These are phyloP conservation scores for Aspergillus alliaceus DNA, from an alignment of 2,329 filamentous ascomycete species.

Conservation along the genomic window DNA sequence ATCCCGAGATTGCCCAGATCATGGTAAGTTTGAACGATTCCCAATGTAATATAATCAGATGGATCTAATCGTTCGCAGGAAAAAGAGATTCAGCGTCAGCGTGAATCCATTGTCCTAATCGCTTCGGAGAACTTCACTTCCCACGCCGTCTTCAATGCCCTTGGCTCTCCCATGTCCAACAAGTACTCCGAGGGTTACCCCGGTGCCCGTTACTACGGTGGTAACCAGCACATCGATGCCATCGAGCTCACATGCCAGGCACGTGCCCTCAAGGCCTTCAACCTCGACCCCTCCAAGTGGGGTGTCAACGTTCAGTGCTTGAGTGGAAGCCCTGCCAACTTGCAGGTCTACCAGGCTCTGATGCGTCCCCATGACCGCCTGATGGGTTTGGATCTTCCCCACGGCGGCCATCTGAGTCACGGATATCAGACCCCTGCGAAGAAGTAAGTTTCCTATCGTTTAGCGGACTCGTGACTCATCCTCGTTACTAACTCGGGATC, in stretches of 20 bases:
- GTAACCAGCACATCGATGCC: slow-evolving; percentile 97
- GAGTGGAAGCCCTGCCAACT: slow-evolving; percentile 89
- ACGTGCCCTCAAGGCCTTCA: slow-evolving; percentile 88
- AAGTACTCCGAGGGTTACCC: slow-evolving; percentile 99
- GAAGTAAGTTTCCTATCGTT: slow-evolving; percentile 57
- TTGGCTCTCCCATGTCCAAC: slow-evolving; percentile 94
- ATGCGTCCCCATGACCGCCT: slow-evolving; percentile 90
- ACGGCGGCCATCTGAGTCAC: slow-evolving; percentile 93
- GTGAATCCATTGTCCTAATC: slow-evolving; percentile 97
- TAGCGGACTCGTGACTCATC: background rate
- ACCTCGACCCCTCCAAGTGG: slow-evolving; percentile 84
- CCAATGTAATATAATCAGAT: background rate
- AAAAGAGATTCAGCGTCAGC: slow-evolving; percentile 92
- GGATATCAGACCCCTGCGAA: slow-evolving; percentile 93
- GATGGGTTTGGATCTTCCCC: slow-evolving; percentile 95
- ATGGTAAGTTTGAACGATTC: slow-evolving; percentile 66
- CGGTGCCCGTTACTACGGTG: slow-evolving; percentile 97
- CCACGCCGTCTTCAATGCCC: slow-evolving; percentile 93
- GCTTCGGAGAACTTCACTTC: slow-evolving; percentile 99
- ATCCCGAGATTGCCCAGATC: slow-evolving; percentile 92
- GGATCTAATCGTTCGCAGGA: slow-evolving; percentile 56
- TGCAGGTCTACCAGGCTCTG: slow-evolving; percentile 96
- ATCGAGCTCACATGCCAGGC: slow-evolving; percentile 94
- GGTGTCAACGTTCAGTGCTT: slow-evolving; percentile 98
- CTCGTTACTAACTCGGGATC: background rate